Percentiles rank a stretch among this genome's conserved stretches.
phyloP scores from a whole-genome alignment of 345 rosid species.

The Punica granatum region DNA sequence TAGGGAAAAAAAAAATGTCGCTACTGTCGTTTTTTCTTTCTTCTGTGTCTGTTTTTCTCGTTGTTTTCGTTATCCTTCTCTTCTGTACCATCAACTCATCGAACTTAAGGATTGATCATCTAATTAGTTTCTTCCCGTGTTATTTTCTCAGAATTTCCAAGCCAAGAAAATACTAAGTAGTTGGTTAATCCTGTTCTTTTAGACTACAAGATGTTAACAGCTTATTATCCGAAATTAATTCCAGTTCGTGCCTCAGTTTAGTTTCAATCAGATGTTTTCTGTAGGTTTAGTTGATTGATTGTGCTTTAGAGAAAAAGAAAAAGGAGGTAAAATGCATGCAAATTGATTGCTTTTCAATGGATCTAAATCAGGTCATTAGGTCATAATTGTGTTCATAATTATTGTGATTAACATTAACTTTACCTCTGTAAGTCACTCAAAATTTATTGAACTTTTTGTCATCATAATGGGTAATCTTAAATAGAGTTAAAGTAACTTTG shows the following conservation, averaged over 20 bases:
- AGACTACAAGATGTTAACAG: no score
- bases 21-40: not conserved
- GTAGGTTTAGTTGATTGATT: no score
- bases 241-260: no score
- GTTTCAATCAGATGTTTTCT: no score
- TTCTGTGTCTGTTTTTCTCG: not conserved
- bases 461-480: no score
- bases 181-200: no score
- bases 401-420: not conserved
- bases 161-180: no score
- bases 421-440: slow-evolving; percentile 3
- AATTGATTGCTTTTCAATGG: slow-evolving; percentile 1
- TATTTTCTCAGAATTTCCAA: no score
- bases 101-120: not conserved
- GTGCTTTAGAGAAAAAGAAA: not conserved
- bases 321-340: not conserved
- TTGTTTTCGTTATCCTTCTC: not conserved
- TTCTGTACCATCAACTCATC: not conserved
- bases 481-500: no score
- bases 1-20: not conserved
- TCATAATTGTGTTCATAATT: slow-evolving; percentile 2
- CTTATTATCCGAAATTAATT: no score
- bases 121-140: not conserved
- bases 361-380: not conserved
- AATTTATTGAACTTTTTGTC: no score